Evolutionary conservation across 495 filamentous ascomycete genomes (phyloP), one percentile per base, ranked within the genome.

Genomic region (Talaromyces nanjingensis): DNA sequence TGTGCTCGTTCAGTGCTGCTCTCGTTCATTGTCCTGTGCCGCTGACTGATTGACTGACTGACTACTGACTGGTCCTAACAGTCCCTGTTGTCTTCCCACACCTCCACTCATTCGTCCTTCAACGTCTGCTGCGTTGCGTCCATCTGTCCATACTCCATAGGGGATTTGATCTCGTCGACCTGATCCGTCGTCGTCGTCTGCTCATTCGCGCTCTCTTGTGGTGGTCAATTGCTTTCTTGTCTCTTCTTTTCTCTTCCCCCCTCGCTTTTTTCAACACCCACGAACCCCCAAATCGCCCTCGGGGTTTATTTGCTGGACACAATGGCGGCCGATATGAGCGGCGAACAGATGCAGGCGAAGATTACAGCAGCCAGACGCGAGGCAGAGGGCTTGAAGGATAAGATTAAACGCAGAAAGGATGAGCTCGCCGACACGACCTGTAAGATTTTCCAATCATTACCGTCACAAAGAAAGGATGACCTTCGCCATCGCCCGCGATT

Each of bases 321-420:
- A 66, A 84, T 83, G 80, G 77, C 77, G 75, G 77, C 84, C 77
- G 86, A 88, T 70, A 86, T 87, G 82, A 85, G 76, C 71, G 83
- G 84, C 68, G 87, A 89, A 75, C 85, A 88, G 73, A 89, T 90
- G 79, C 89, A 91, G 78, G 85, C 88, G 71, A 91, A 90, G 81
- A 98, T 98, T 73, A 92, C 96, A 74, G 89, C 93, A 68, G 94
- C 94, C 72, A 86, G 94, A 81, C 91, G 94, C 81, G 94, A 98
- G 83, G 94, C 94, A 67, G 94, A 98, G 82, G 92, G 89, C 45
- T 81, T 98, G 67, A 98, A 98, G 84, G 94, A 98, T 75, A 88
- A 91, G 79, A 98, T 98, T 84, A 98, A 96, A 88, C 86, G 92
- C 80, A 94, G 94, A 85, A 98, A 97, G 89, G 94, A 98, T 86